Evolutionary conservation across 2,329 filamentous ascomycete species (phyloP), one percentile per base, ranked within the genome.

Genomic region (Colletotrichum navitas): DNA sequence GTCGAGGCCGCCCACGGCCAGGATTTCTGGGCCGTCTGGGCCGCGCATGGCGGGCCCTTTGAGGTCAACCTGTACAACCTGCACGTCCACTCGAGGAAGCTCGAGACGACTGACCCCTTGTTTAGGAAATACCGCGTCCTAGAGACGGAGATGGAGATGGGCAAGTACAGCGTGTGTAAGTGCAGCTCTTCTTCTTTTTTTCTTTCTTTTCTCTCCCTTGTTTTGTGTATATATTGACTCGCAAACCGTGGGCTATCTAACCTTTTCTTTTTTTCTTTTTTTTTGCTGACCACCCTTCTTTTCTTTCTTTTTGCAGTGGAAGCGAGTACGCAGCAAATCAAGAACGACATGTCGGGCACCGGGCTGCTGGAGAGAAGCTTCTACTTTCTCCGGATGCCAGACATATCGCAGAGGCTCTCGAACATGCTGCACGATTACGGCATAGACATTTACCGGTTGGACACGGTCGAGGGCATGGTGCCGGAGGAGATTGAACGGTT

Each of bases 21-120:
- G n/a, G 68, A 68, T 11, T 71, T 71, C 24, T 71, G 68, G 68
- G 54, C 68, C 4, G 29, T 16, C 0, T 71, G 68, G 68, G 52
- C 41, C 1, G 47, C 52, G 11, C 16, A 32, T 16, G 68, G 65
- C 29, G 26, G 51, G 14, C 68, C 65, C 3, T 71, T 68, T 16
- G 68, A 71, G 34, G n/a, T 71, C 29, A 63, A 21, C 6, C 65
- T 71, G 0, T 63, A 63, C 47, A 71, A 71, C 11, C 39, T 68
- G 65, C 52, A 68, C 32, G 14, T 71, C 3, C 68, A 68, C 34
- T 54, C 34, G 26, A 54, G 54, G 26, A 71, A 71, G 59, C 18
- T 68, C 24, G 68, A 71, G 65, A 68, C 65, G 12, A 43, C 65
- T 1, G 21, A 64, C 21, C 24, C 59, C 21, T 12, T 68, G 6